These are phyloP conservation scores for Solanum boliviense DNA, from an alignment of 257 asterid species.

Conservation along the genomic window DNA sequence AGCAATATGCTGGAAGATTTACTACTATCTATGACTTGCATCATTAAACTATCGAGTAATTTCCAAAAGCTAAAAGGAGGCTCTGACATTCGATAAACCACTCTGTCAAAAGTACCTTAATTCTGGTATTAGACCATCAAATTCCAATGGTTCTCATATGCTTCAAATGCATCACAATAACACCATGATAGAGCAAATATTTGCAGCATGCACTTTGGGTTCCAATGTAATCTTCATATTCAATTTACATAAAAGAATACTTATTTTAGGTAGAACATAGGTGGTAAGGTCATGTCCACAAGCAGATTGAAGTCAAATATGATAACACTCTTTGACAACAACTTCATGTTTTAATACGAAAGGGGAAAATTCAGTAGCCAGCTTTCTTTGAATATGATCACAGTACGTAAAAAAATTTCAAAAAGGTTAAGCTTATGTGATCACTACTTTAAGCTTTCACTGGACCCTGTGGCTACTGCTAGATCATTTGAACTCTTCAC, in stretches of 20 bases:
- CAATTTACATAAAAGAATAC: not conserved
- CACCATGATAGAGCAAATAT: not conserved
- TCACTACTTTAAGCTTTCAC: not conserved
- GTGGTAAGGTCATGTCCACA: not conserved
- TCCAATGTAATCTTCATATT: not conserved
- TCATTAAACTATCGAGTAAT: not conserved
- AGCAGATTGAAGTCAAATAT: not conserved
- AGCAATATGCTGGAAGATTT: not conserved
- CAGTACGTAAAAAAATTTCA: not conserved
- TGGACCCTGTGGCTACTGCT: not conserved
- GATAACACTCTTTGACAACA: not conserved
- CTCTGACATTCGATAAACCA: not conserved
- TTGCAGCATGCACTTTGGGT: not conserved
- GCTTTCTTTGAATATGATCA: not conserved
- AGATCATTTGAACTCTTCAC: not conserved
- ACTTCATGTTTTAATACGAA: not conserved
- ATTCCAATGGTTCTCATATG: not conserved
- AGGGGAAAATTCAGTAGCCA: not conserved
- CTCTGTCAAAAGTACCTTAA: not conserved
- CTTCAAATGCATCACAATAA: not conserved
- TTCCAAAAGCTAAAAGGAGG: not conserved
- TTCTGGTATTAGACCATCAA: not conserved
- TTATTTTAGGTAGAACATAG: not conserved
- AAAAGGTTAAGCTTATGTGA: not conserved
- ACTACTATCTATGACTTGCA: not conserved